These are phyloP conservation scores for Chaetothyriales sp. DNA, from an alignment of 2,329 filamentous ascomycete genomes.

Conservation along the genomic window DNA sequence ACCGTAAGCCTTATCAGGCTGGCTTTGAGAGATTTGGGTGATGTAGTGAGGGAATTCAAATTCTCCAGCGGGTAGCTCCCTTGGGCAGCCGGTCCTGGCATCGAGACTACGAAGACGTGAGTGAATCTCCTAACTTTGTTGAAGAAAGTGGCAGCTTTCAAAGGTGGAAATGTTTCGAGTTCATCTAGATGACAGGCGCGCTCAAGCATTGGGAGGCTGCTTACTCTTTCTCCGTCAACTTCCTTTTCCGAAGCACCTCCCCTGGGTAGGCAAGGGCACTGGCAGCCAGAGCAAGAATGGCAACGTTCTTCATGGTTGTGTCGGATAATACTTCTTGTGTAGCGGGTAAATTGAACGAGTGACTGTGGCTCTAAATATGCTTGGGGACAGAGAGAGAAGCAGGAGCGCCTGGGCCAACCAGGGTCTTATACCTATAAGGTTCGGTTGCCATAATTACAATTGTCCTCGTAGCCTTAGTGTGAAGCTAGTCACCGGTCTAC, in stretches of 20 bases:
- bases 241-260: conserved; percentile 30
- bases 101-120: not conserved
- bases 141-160: conserved; percentile 22
- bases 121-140: conserved; percentile 19
- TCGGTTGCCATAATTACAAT: not conserved
- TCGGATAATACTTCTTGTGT: not conserved
- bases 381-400: not conserved
- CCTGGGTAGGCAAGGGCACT: conserved; percentile 31
- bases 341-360: not conserved
- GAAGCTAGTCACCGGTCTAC: not conserved
- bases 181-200: too few relatives aligned
- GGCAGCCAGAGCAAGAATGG: conserved; percentile 27
- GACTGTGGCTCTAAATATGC: not conserved
- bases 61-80: conserved; percentile 29
- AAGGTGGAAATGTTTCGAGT: too few relatives aligned
- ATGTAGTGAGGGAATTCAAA: conserved; percentile 51
- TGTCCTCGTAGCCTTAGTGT: not conserved
- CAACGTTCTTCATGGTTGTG: conserved; percentile 2
- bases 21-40: conserved; percentile 42
- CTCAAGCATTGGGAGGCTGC: conserved; percentile 13
- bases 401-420: not conserved
- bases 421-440: not conserved
- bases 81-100: conserved; percentile 27
- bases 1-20: conserved; percentile 40
- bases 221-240: conserved; percentile 23